Percentiles rank a stretch among this genome's conserved stretches.
Conservation (phyloP, 305 asterid genomes). For the Ajuga reptans region DNA sequence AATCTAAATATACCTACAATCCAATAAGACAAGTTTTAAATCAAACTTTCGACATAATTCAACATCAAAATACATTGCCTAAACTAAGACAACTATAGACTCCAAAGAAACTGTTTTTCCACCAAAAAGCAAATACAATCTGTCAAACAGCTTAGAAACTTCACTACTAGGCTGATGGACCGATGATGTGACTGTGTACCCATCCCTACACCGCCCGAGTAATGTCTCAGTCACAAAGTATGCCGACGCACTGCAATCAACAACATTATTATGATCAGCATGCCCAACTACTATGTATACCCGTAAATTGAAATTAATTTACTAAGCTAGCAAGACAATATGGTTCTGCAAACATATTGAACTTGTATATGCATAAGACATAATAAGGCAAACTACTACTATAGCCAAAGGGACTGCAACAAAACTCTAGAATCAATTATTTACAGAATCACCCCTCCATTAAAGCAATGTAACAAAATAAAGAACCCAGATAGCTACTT, state of each 20-base stretch:
- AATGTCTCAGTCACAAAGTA: constrained; percentile 91
- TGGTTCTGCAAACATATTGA: too few relatives aligned
- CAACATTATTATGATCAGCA: too few relatives aligned
- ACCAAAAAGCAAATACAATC: constrained; percentile 71
- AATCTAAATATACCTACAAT: too few relatives aligned
- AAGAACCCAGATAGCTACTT: constrained; percentile 1
- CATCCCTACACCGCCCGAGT: constrained; percentile 73
- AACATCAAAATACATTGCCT: too few relatives aligned
- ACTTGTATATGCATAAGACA: too few relatives aligned
- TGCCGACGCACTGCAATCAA: constrained; percentile 72
- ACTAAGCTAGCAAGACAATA: too few relatives aligned
- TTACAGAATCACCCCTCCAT: constrained; percentile 16
- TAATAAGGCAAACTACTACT: neutral
- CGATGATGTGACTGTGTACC: constrained; percentile 86
- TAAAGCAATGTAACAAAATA: neutral
- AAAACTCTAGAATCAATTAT: constrained; percentile 7
- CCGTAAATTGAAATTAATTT: too few relatives aligned
- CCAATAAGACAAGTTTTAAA: too few relatives aligned
- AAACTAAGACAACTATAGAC: too few relatives aligned
- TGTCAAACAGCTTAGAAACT: constrained; percentile 85
- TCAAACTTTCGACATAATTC: too few relatives aligned
- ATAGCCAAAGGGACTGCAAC: neutral
- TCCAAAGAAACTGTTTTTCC: constrained; percentile 93
- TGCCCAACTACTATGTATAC: too few relatives aligned
- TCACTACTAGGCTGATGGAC: constrained; percentile 98